phyloP scores from a whole-genome alignment of 2,329 filamentous ascomycete species.

The Talaromyces sp. region DNA sequence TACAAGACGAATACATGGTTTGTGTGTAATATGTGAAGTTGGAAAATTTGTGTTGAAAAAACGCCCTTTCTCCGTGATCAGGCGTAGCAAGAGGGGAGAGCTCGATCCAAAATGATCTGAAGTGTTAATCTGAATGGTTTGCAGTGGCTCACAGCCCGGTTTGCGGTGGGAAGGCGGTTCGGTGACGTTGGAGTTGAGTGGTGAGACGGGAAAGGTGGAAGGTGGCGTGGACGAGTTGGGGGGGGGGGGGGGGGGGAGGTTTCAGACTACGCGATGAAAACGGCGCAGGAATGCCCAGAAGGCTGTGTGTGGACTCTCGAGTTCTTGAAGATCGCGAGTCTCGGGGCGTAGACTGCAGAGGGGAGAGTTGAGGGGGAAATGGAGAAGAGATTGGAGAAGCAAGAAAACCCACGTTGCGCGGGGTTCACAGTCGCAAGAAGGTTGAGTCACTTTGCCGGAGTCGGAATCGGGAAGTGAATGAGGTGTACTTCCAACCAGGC shows the following conservation, averaged over 20 bases:
- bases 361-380: conserved; percentile 1
- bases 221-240: neutral
- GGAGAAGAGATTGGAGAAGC: conserved; percentile 14
- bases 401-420: conserved; percentile 24
- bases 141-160: neutral
- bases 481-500: neutral
- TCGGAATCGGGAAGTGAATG: conserved; percentile 1
- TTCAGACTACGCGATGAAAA: neutral
- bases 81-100: neutral
- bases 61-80: conserved; percentile 5
- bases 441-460: conserved; percentile 25
- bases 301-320: neutral
- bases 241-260: neutral
- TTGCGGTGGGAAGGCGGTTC: conserved; percentile 5
- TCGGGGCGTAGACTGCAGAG: neutral
- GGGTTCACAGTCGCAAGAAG: conserved; percentile 18
- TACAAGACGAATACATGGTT: conserved; percentile 29
- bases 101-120: neutral
- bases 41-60: neutral
- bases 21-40: conserved; percentile 7
- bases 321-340: neutral
- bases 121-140: neutral
- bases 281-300: neutral
- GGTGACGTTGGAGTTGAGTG: conserved; percentile 4
- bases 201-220: conserved; percentile 1